A percentile compares a stretch with the other conserved stretches of the same genome.
Evolutionary conservation across 768 basidiomycete genomes (phyloP).

Genomic region (Collybia sp.): DNA sequence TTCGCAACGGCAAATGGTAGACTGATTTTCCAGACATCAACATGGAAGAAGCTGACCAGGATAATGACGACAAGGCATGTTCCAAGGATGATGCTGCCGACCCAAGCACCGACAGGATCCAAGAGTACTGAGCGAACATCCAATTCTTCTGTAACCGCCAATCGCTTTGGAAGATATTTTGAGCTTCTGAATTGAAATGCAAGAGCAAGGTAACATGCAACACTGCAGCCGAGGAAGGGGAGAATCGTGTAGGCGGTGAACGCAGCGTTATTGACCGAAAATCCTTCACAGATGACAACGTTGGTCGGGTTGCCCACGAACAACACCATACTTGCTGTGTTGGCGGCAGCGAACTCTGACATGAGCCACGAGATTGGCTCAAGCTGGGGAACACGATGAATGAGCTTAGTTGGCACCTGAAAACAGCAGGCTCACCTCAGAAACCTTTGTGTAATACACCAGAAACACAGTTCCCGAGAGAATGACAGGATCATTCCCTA

Average conservation of each 20-base stretch:
- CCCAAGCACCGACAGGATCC: slow-evolving; percentile 70
- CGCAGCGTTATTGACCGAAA: slow-evolving; percentile 68
- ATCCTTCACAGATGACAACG: slow-evolving; percentile 86
- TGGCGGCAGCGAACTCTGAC: slow-evolving; percentile 74
- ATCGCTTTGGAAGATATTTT: slow-evolving; percentile 47
- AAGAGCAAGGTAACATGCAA: slow-evolving; percentile 60
- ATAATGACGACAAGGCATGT: slow-evolving; percentile 71
- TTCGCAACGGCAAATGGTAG: slow-evolving; percentile 77
- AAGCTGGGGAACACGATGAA: slow-evolving; percentile 17
- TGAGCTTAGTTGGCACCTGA: background rate
- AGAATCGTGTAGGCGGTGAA: slow-evolving; percentile 83
- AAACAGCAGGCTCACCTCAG: slow-evolving; percentile 24
- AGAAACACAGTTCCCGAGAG: slow-evolving; percentile 89
- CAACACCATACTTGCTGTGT: slow-evolving; percentile 68
- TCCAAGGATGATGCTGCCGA: slow-evolving; percentile 66
- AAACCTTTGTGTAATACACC: slow-evolving; percentile 78
- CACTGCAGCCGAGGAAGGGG: slow-evolving; percentile 65
- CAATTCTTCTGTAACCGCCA: slow-evolving; percentile 30
- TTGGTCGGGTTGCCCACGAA: slow-evolving; percentile 95
- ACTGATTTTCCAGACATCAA: slow-evolving; percentile 83
- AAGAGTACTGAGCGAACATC: slow-evolving; percentile 59
- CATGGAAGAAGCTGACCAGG: slow-evolving; percentile 66
- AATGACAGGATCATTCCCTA: slow-evolving; percentile 96
- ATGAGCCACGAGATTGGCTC: slow-evolving; percentile 66
- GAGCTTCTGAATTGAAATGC: slow-evolving; percentile 52